Base-by-base conservation (phyloP, 106 monocot species). In the Vanilla planifolia region DNA sequence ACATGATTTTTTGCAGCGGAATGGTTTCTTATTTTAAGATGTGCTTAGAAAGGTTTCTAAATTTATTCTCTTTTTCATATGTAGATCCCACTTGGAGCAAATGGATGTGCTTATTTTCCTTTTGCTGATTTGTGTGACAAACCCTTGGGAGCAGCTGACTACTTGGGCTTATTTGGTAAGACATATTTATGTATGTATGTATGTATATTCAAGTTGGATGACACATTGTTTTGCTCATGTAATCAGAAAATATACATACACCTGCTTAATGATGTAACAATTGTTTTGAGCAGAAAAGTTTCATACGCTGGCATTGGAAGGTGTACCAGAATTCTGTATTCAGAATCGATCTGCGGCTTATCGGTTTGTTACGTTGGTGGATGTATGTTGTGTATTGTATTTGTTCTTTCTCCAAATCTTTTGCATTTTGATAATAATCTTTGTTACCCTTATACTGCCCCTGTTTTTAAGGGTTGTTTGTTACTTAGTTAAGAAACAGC, bases 111-210 rank as follows among this genome's bases (percentile, higher is more conserved):
- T 50, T 98, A 91, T 71, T 98, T 98, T 44, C 65, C 65, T 48
- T 98, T 98, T 68, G 91, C 88, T 75, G 88, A 91, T 43, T 77
- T 98, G 41, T 98, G 96, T 70, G 96, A 98, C 57, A 75, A 60
- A 61, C 96, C 96, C 53, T 67, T 98, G 59, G 96, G 96, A 45
- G 96, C 91, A 63, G 96, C 96, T 8, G 96, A 98, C 51, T 98
- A 98, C 33, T 82, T 98, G 43, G 96, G 96, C 25, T 70, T 98
- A 21, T 98, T 91, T 64, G 92, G 96, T 98, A 55, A 82, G 90
- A 39, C 56, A 10, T 43, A 43, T 43, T 23, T 55, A 37, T 0
- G 5, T n/a, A n/a, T n/a, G n/a, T n/a, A n/a, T n/a, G n/a, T n/a
- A n/a, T n/a, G n/a, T n/a, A n/a, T n/a, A n/a, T n/a, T n/a, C n/a